Base-by-base conservation (phyloP, 768 basidiomycete species). In the Xanthoconium purpureum region DNA sequence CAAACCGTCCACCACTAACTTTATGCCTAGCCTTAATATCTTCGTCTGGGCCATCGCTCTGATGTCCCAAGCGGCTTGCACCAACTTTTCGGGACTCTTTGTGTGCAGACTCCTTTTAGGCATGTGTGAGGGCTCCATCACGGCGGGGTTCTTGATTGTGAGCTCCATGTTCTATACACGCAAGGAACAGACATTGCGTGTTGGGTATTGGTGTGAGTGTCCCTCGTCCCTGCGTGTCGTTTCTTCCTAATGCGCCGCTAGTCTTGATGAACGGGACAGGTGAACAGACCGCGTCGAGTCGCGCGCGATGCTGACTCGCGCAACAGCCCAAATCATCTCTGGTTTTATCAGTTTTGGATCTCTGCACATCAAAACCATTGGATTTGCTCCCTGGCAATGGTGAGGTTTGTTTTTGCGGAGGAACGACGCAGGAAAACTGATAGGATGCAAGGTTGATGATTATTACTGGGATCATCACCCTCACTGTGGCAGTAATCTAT, bases 161-260 rank as follows among this genome's bases (percentile, higher is more conserved):
- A 87, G 76, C 38, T 82, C 84, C 30, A 89, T 89, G 88, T 90
- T 89, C 63, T 89, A 89, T 62, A 89, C 87, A 0, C 79, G 84
- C 49, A 81, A 69, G 8, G 88, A 90, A 61, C 85, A 88, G 63
- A 89, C 85, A 0, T 59, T 80, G 39, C 74, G 88, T 12, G 80
- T 89, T 18, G 88, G 88, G 4, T 89, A 87, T 63, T 89, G 86
- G 86, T 88, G 88, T 89, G 66, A 71, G 86, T 74, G 33, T 6
- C n/a, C 7, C 14, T 50, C 39, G 8, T 15, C 17, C 2, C 10
- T 14, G 28, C 24, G 13, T 11, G 38, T 44, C 18, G 29, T 38
- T 6, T 8, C 33, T 13, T 17, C 30, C 55, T 56, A 14, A 54
- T 18, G 29, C 13, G 20, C 18, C 0, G 13, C 15, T 46, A 87